Conservation (phyloP, 768 basidiomycete genomes). For the Cantharellus anzutake region DNA sequence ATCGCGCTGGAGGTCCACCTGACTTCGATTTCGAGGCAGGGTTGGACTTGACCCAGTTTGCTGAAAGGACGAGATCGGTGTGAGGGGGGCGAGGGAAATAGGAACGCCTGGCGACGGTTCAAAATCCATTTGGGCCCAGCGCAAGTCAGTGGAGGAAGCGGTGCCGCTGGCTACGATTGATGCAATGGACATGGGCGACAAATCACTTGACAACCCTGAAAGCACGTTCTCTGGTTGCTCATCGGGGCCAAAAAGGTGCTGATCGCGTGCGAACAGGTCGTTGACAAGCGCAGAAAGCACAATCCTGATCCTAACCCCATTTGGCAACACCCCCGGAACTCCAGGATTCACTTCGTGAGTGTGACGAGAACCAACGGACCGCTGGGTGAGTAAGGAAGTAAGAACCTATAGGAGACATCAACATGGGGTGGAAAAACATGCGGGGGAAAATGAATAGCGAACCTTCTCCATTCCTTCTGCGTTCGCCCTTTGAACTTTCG, state of each 20-base stretch:
- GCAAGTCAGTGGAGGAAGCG: not conserved
- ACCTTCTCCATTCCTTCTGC: conserved; percentile 75
- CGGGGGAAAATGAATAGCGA: conserved; percentile 25
- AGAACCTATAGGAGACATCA: conserved; percentile 29
- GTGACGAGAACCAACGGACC: too few species aligned
- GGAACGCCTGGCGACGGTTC: not conserved
- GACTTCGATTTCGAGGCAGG: not conserved
- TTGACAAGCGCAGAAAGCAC: conserved; percentile 62
- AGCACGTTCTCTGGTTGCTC: conserved; percentile 16
- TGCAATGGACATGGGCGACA: conserved; percentile 6
- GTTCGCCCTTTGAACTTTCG: conserved; percentile 43
- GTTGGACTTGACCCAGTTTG: not conserved
- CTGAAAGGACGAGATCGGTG: not conserved
- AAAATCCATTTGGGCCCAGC: not conserved
- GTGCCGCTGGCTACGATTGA: not conserved
- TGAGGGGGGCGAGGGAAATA: not conserved
- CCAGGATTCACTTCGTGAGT: not conserved
- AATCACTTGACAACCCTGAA: conserved; percentile 9
- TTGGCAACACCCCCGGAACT: conserved; percentile 18
- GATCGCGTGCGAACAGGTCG: conserved; percentile 35
- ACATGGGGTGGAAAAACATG: conserved; percentile 13
- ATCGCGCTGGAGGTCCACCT: conserved; percentile 2
- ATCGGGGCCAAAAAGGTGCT: conserved; percentile 19
- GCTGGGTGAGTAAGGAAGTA: conserved; percentile 39
- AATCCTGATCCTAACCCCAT: conserved; percentile 61